Base-by-base conservation (phyloP, 2,329 filamentous ascomycete genomes). In the Aureobasidium sp. region DNA sequence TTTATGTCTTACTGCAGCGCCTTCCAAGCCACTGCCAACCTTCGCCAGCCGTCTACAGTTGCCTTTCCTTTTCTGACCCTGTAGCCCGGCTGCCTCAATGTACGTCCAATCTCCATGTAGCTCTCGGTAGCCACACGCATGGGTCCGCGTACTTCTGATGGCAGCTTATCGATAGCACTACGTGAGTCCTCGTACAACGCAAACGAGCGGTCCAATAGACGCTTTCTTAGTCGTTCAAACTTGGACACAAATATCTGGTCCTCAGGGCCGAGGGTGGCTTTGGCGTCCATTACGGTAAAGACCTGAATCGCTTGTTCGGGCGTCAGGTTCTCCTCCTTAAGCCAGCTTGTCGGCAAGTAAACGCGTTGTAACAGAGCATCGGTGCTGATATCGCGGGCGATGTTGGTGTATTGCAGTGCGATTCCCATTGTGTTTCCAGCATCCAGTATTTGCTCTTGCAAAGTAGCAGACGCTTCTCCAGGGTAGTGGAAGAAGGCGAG, bases 341-440 rank as follows among this genome's bases (percentile, higher is more conserved):
- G 75, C 87, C 87, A 91, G 0, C 74, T 73, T 0, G 77, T 76
- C 0, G 88, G 88, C 5, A 91, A 73, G 69, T 91, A 91, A 6
- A 89, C 86, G 7, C 88, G 81, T 1, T 79, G 79, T 39, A 88
- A 83, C 14, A 75, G 73, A 0, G 88, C 85, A 67, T 91, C 88
- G 2, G 84, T 83, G 3, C 76, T 72, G n/a, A 91, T 85, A 67
- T 91, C 88, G 27, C 88, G 84, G 3, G 87, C 85, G 64, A 91
- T 90, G 68, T 91, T 91, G 67, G 89, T 83, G 67, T 87, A 90
- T 68, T 91, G 88, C n/a, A 91, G 75, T 1, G 88, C 87, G 37
- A 87, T 80, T 0, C 88, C 88, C 87, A 90, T 90, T 32, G 79
- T 77, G 25, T 79, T 77, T 1, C 86, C 86, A 0, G 85, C 81